Evolutionary conservation across 148 eudicot species (phyloP).

Genomic region (Vaccinium corymbosum): DNA sequence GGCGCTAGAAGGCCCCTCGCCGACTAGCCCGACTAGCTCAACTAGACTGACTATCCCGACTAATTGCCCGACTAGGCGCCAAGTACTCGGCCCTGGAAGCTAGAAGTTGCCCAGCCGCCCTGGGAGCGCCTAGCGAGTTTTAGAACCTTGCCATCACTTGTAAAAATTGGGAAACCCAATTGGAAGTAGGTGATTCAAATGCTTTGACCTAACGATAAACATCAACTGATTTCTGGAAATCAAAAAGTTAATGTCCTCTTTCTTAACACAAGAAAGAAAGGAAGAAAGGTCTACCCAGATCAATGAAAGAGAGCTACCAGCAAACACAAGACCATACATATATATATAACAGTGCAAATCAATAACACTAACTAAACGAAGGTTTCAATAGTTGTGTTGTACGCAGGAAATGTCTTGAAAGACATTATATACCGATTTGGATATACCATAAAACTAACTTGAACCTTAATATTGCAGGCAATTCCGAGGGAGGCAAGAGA

Average conservation of each 20-base stretch:
- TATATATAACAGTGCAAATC: not conserved
- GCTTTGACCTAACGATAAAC: not conserved
- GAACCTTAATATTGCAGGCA: constrained; percentile 25
- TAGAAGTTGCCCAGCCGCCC: too few relatives aligned
- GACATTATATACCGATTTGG: not conserved
- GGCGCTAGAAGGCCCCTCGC: too few relatives aligned
- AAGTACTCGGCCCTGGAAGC: too few relatives aligned
- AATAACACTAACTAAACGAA: not conserved
- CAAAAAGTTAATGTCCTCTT: not conserved
- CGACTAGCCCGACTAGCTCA: too few relatives aligned
- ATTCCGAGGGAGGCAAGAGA: constrained; percentile 30
- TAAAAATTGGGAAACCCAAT: too few relatives aligned
- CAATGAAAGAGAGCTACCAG: not conserved
- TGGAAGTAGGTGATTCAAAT: too few relatives aligned
- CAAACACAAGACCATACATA: not conserved
- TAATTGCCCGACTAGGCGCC: too few relatives aligned
- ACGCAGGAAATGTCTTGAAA: not conserved
- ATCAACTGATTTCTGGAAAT: not conserved
- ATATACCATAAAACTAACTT: not conserved
- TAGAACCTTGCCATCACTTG: too few relatives aligned
- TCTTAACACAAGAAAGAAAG: not conserved
- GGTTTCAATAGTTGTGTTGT: not conserved
- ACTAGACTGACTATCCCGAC: too few relatives aligned
- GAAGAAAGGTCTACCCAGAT: not conserved
- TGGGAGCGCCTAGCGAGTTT: too few relatives aligned